Conservation (phyloP, 2,329 filamentous ascomycete genomes). For the Fusarium duplospermum region DNA sequence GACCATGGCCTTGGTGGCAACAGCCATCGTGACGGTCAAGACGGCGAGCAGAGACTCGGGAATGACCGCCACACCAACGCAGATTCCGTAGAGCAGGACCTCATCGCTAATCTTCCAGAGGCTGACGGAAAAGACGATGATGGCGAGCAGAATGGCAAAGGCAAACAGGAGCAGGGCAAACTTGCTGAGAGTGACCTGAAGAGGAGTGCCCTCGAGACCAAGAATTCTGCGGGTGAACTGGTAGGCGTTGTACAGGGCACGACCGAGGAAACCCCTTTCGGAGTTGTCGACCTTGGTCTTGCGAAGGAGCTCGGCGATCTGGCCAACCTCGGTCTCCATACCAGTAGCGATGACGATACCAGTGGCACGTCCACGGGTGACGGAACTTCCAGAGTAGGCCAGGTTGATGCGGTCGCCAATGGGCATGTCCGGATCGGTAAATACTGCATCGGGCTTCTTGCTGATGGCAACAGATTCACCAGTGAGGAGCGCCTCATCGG, state of each 20-base stretch:
- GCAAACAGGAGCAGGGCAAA: slow-evolving; percentile 85
- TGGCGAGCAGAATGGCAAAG: slow-evolving; percentile 71
- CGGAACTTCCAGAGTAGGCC: slow-evolving; percentile 77
- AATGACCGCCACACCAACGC: slow-evolving; percentile 72
- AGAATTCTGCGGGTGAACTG: slow-evolving; percentile 65
- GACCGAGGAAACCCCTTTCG: slow-evolving; percentile 56
- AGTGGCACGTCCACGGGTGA: slow-evolving; percentile 76
- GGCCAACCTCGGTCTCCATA: slow-evolving; percentile 80
- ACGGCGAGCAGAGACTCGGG: slow-evolving; percentile 76
- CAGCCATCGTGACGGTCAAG: slow-evolving; percentile 77
- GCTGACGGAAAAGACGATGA: slow-evolving; percentile 72
- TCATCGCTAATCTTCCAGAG: slow-evolving; percentile 65
- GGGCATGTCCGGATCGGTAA: slow-evolving; percentile 65
- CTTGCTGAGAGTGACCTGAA: slow-evolving; percentile 87
- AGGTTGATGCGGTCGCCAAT: slow-evolving; percentile 78
- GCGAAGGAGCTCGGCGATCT: slow-evolving; percentile 77
- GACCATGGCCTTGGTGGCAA: slow-evolving; percentile 73
- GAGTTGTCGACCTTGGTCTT: slow-evolving; percentile 60
- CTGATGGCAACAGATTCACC: slow-evolving; percentile 78
- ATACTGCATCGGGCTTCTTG: slow-evolving; percentile 70
- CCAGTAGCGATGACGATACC: slow-evolving; percentile 78
- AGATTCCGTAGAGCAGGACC: slow-evolving; percentile 71
- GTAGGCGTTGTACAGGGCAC: slow-evolving; percentile 57
- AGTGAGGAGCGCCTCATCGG: slow-evolving; percentile 80
- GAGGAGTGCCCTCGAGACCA: slow-evolving; percentile 79